Percentiles rank a stretch among this genome's conserved stretches.
phyloP scores from a whole-genome alignment of 208 protist genomes.

The Crithidia fasciculata region DNA sequence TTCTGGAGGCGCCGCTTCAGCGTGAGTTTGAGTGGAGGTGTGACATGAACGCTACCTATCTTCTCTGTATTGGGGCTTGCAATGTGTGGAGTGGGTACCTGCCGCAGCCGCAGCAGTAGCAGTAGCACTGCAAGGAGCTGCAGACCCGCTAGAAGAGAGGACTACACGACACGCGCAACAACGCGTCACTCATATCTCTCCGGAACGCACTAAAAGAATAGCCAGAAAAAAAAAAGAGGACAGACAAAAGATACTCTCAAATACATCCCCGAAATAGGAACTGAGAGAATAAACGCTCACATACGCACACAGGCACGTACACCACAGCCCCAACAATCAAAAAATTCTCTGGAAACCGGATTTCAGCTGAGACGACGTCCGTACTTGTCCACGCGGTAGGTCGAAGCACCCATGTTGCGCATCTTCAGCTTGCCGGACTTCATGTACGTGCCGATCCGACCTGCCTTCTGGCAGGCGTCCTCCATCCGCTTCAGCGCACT shows the following conservation, averaged over 20 bases:
- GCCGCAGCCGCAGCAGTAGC: too few species aligned
- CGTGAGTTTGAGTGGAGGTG: too few species aligned
- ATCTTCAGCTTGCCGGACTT: constrained; percentile 69
- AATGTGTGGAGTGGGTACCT: too few species aligned
- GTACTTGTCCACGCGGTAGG: constrained; percentile 89
- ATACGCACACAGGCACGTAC: constrained; percentile 6
- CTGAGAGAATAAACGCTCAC: neutral
- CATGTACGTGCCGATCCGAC: constrained; percentile 77
- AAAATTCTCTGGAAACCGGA: neutral
- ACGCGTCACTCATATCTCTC: too few species aligned
- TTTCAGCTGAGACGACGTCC: constrained; percentile 60
- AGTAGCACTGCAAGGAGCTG: too few species aligned
- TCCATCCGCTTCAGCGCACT: constrained; percentile 71
- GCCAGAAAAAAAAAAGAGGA: constrained; percentile 7
- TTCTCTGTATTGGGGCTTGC: too few species aligned
- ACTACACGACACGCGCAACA: too few species aligned
- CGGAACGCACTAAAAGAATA: neutral
- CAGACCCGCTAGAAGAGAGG: too few species aligned
- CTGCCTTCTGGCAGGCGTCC: constrained; percentile 68
- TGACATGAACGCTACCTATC: too few species aligned
- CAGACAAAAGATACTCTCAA: neutral
- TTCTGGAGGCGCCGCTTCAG: too few species aligned
- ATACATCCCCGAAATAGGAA: too few species aligned
- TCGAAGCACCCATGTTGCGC: constrained; percentile 70
- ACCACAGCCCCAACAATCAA: neutral